Evolutionary conservation across 2,329 filamentous ascomycete species (phyloP), one percentile per base, ranked within the genome.

Genomic region (Alternaria viburni): DNA sequence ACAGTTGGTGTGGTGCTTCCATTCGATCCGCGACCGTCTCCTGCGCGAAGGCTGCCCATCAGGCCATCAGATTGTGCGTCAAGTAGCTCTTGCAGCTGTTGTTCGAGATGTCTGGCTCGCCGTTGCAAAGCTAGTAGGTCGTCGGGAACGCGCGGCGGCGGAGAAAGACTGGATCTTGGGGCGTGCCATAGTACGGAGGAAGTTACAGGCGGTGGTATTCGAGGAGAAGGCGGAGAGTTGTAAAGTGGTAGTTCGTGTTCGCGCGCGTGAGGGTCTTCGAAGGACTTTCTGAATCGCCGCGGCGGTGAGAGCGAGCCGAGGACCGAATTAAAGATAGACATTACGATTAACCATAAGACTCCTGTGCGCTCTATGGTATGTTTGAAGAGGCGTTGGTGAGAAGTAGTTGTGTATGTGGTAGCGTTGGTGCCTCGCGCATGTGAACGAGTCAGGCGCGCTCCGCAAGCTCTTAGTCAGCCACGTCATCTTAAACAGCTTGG

Each of bases 41-140:
- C 75, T 12, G 76, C 77, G 12, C 79, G 77, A 4, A 87, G 74
- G 4, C 84, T 85, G 50, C 83, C 82, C 44, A 85, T 79, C 28
- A 90, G 79, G 17, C 85, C 86, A 68, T 88, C 86, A 30, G 86
- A 85, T 74, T 90, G 88, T 10, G 86, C 86, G 75, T 90, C 87
- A 21, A 90, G 84, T 11, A 89, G 79, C 60, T 81, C 81, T 74
- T 90, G 88, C 10, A 90, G 81, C 64, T 87, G 85, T 56, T 82
- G 82, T 70, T 89, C 83, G 10, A 89, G 83, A 66, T 86, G 79
- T 59, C 81, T 83, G 25, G 86, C 83, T 71, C 85, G 83, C 61
- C 86, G 81, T 67, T 85, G 83, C 61, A 88, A 75, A 26, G 82
- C 81, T n/a, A 86, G 73, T 26, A 87, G 78, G 58, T 84, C 71